Conservation (phyloP, 306 rosid species). For the Morella rubra region DNA sequence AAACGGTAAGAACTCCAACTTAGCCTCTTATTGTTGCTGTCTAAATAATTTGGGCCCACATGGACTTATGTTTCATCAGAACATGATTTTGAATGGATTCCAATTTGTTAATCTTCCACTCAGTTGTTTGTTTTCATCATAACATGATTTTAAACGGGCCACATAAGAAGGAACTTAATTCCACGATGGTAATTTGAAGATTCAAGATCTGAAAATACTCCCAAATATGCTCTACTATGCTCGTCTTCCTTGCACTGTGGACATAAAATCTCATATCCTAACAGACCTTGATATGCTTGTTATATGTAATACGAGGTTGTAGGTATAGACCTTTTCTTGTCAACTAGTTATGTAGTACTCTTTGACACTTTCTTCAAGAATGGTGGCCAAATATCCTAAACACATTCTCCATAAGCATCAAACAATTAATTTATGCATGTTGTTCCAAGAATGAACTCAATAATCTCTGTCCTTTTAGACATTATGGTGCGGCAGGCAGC, state of each 20-base stretch:
- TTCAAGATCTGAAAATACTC: too few species aligned
- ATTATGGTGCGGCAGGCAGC: slow-evolving; percentile 90
- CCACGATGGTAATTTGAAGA: too few species aligned
- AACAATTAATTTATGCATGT: not conserved
- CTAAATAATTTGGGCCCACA: not conserved
- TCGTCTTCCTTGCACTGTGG: too few species aligned
- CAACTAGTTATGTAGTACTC: too few species aligned
- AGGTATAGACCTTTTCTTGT: too few species aligned
- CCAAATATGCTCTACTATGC: too few species aligned
- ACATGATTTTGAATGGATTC: not conserved
- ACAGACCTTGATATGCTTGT: too few species aligned
- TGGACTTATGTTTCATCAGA: not conserved
- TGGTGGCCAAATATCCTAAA: not conserved
- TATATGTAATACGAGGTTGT: too few species aligned
- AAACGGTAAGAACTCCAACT: slow-evolving; percentile 51
- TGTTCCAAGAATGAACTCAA: not conserved
- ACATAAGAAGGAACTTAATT: too few species aligned
- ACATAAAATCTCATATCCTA: too few species aligned
- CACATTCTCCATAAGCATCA: not conserved
- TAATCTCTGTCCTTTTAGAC: slow-evolving; percentile 44
- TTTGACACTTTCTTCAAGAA: not conserved
- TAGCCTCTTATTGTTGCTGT: not conserved
- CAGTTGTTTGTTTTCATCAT: too few species aligned
- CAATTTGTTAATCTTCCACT: not conserved
- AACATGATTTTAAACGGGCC: too few species aligned